These are phyloP conservation scores for Neopestalotiopsis clavispora DNA, from an alignment of 2,329 filamentous ascomycete genomes.

Conservation along the genomic window DNA sequence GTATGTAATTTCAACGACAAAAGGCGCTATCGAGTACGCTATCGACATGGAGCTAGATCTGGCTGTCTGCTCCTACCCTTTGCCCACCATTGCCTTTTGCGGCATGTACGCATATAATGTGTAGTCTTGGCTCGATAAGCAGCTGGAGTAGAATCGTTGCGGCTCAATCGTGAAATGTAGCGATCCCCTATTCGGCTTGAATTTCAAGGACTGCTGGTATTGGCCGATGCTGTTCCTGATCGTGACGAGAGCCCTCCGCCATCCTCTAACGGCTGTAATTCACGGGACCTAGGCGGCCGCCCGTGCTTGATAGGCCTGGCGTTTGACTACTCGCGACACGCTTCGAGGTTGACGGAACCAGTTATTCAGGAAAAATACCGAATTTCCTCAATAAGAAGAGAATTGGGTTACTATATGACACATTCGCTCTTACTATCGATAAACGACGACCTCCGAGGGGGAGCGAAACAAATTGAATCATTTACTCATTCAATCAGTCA, in stretches of 20 bases:
- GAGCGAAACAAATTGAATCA: too few relatives aligned
- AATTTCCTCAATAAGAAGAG: not conserved
- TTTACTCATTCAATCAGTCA: too few relatives aligned
- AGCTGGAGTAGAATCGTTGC: not conserved
- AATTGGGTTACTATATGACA: not conserved
- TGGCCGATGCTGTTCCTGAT: too few relatives aligned
- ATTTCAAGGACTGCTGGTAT: too few relatives aligned
- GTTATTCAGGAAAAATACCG: not conserved
- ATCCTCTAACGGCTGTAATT: too few relatives aligned
- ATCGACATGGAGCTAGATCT: not conserved
- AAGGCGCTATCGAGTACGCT: not conserved
- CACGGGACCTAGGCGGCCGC: too few relatives aligned
- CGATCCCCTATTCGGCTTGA: too few relatives aligned
- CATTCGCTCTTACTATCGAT: not conserved
- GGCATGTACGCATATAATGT: not conserved
- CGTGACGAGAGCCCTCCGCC: too few relatives aligned
- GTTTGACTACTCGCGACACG: too few relatives aligned
- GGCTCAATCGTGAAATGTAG: too few relatives aligned
- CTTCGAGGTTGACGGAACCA: not conserved
- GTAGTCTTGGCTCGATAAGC: not conserved
- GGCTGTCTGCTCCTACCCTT: not conserved
- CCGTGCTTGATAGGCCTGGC: too few relatives aligned
- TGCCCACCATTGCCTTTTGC: not conserved
- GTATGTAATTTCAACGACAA: not conserved
- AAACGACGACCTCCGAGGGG: not conserved